phyloP scores from a whole-genome alignment of 2,329 filamentous ascomycete species.

The Triangularia setosa region DNA sequence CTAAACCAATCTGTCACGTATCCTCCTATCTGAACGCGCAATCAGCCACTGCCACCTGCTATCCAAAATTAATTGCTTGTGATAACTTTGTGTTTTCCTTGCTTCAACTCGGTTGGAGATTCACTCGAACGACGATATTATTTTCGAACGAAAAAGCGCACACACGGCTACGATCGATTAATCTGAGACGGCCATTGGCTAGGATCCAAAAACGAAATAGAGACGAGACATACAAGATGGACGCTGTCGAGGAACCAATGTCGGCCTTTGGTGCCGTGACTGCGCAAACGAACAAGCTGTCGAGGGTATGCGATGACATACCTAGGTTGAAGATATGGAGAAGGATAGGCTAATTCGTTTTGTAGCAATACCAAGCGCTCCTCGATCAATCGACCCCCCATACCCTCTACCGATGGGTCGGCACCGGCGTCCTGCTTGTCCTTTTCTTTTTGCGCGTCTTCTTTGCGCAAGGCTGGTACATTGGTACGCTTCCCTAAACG shows the following conservation, averaged over 20 bases:
- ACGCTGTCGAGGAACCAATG: conserved; percentile 22
- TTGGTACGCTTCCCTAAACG: conserved; percentile 55
- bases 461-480: conserved; percentile 96
- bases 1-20: neutral
- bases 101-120: neutral
- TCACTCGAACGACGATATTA: neutral
- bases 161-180: too few species aligned
- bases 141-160: neutral
- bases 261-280: conserved; percentile 26
- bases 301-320: conserved; percentile 48
- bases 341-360: conserved; percentile 3
- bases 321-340: conserved; percentile 26
- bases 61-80: neutral
- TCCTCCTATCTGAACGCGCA: neutral
- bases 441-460: conserved; percentile 88
- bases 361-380: conserved; percentile 85
- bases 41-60: neutral
- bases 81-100: neutral
- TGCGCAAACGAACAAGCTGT: conserved; percentile 26
- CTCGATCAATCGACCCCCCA: conserved; percentile 92
- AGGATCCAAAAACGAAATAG: neutral
- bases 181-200: neutral
- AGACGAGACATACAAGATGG: conserved; percentile 16
- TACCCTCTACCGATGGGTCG: conserved; percentile 83
- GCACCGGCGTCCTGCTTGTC: conserved; percentile 70